Percentiles rank a stretch among this genome's conserved stretches.
These are phyloP conservation scores for Eucalyptus marginata DNA, from an alignment of 345 rosid species.

Conservation along the genomic window DNA sequence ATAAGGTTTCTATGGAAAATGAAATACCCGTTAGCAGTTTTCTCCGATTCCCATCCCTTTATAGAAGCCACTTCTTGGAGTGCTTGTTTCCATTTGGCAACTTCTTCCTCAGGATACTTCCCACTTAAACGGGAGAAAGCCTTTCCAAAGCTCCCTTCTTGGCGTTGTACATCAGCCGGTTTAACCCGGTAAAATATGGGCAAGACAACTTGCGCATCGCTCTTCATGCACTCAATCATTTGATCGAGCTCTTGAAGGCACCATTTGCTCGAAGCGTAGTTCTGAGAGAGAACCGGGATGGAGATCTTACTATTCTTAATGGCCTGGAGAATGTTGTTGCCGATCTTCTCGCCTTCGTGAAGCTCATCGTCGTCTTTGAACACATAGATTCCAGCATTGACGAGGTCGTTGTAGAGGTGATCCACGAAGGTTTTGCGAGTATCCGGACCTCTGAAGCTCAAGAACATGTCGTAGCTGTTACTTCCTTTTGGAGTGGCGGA, in stretches of 20 bases:
- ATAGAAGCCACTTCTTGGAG: rapidly evolving
- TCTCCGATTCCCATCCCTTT: neutral
- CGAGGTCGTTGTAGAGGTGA: neutral
- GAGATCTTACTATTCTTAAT: neutral
- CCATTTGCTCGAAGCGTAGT: neutral
- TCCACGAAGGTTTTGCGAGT: neutral
- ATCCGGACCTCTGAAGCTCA: neutral
- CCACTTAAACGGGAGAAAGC: neutral
- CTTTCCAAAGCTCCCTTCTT: neutral
- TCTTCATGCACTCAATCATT: neutral
- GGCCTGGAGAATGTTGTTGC: neutral
- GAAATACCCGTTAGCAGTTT: neutral
- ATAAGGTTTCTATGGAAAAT: neutral
- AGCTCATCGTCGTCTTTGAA: neutral
- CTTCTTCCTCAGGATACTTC: neutral
- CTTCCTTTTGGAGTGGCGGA: neutral
- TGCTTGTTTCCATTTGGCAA: neutral
- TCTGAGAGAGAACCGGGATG: neutral
- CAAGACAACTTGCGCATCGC: neutral
- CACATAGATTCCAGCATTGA: rapidly evolving
- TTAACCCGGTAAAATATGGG: neutral
- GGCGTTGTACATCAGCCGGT: rapidly evolving
- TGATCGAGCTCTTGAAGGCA: neutral
- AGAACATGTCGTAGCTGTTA: neutral
- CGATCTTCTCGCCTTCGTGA: neutral